Evolutionary conservation across 2,329 filamentous ascomycete species (phyloP).

Genomic region (Exserohilum rostratum): DNA sequence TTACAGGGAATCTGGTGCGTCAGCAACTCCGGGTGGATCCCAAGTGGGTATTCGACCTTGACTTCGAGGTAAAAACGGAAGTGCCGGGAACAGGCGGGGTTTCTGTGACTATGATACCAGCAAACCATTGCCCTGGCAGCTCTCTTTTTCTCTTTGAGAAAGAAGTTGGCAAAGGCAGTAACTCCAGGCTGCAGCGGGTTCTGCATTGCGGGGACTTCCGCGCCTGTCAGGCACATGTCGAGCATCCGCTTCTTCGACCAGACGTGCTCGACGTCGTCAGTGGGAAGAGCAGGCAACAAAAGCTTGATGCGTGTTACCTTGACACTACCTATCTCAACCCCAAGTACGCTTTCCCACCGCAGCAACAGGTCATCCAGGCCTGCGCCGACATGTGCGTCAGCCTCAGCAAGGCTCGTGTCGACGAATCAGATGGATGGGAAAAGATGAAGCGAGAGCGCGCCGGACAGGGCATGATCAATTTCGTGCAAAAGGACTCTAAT

Average conservation of each 20-base stretch:
- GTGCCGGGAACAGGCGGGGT: constrained; percentile 84
- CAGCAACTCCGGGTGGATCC: constrained; percentile 85
- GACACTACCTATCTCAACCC: constrained; percentile 97
- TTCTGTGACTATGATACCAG: constrained; percentile 89
- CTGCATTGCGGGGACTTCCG: constrained; percentile 96
- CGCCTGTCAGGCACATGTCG: constrained; percentile 82
- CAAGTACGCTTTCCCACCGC: constrained; percentile 90
- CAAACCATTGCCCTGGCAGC: constrained; percentile 95
- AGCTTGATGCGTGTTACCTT: constrained; percentile 93
- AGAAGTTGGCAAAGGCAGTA: constrained; percentile 64
- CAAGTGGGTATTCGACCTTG: constrained; percentile 82
- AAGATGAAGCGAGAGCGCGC: constrained; percentile 61
- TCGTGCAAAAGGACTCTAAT: constrained; percentile 58
- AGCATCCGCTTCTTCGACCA: constrained; percentile 80
- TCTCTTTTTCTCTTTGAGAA: constrained; percentile 95
- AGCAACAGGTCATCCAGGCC: constrained; percentile 83
- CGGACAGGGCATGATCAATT: constrained; percentile 67
- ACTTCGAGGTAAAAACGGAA: constrained; percentile 81
- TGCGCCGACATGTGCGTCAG: constrained; percentile 88
- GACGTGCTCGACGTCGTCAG: constrained; percentile 72
- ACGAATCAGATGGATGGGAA: constrained; percentile 63
- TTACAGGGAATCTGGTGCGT: constrained; percentile 87
- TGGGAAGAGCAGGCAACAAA: constrained; percentile 77
- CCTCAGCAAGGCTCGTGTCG: constrained; percentile 69
- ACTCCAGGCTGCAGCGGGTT: constrained; percentile 72